These are phyloP conservation scores for Colletotrichum eremochloae DNA, from an alignment of 2,329 filamentous ascomycete genomes.

Conservation along the genomic window DNA sequence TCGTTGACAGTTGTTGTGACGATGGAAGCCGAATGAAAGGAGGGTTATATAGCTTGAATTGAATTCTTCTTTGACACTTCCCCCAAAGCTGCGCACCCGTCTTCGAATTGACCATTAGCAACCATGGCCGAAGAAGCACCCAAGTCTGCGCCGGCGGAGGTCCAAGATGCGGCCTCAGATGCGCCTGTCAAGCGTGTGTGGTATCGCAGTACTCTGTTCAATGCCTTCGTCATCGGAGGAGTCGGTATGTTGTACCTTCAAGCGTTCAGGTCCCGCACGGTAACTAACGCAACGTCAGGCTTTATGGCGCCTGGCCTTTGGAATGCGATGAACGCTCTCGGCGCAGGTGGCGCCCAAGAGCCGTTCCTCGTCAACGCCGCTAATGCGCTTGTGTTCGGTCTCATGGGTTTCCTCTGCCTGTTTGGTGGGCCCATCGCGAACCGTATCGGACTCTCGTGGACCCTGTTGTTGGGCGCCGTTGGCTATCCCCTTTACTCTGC, in stretches of 20 bases:
- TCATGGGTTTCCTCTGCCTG: conserved; percentile 61
- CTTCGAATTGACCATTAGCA: not conserved
- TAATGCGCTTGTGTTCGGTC: conserved; percentile 64
- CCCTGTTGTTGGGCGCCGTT: conserved; percentile 58
- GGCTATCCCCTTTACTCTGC: conserved; percentile 64
- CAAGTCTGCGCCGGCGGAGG: conserved; percentile 14
- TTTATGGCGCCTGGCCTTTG: conserved; percentile 65
- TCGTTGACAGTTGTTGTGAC: not conserved
- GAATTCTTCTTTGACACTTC: not conserved
- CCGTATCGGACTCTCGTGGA: conserved; percentile 61
- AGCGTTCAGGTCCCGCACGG: no score
- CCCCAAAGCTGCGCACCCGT: not conserved
- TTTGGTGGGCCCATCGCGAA: conserved; percentile 63
- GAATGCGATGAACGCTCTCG: conserved; percentile 68
- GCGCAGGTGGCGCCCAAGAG: conserved; percentile 65
- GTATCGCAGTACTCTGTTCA: conserved; percentile 66
- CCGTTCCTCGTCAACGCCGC: conserved; percentile 66
- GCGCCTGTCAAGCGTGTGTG: conserved; percentile 48
- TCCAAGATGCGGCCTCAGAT: conserved; percentile 9
- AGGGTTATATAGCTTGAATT: not conserved
- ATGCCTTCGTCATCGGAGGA: conserved; percentile 65
- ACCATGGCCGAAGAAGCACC: conserved; percentile 29
- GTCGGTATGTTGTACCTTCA: conserved; percentile 52
- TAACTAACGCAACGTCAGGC: conserved; percentile 4
- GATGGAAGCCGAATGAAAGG: not conserved